Percentiles rank a stretch among this genome's conserved stretches.
phyloP scores from a whole-genome alignment of 306 rosid genomes.

The Pterocarpus santalinus region DNA sequence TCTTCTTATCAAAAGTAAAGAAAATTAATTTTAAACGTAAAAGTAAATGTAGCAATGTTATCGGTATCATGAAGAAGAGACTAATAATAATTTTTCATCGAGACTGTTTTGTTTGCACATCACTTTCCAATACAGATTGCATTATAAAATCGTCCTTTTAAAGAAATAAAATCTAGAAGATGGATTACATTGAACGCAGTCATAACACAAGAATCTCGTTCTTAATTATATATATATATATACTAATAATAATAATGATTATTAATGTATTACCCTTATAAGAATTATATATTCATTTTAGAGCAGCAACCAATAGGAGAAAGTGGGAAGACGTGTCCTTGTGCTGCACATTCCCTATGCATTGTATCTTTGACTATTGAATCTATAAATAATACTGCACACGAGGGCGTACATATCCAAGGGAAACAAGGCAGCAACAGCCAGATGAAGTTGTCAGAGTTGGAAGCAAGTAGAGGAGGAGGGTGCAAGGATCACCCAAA shows the following conservation, averaged over 20 bases:
- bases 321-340: neutral
- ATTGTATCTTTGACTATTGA: constrained; percentile 43
- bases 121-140: constrained; percentile 15
- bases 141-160: neutral
- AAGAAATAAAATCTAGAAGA: neutral
- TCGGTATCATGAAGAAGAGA: neutral
- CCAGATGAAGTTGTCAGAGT: constrained; percentile 53
- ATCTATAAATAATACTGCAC: constrained; percentile 19
- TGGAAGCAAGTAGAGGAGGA: constrained; percentile 27
- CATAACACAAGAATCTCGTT: constrained; percentile 40
- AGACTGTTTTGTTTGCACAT: neutral
- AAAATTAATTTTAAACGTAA: neutral
- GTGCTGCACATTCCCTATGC: neutral
- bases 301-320: constrained; percentile 18
- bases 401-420: neutral
- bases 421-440: neutral
- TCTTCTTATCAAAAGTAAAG: neutral
- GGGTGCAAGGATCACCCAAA: constrained; percentile 64
- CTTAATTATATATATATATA: neutral
- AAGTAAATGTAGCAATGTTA: neutral
- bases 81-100: neutral
- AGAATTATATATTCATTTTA: neutral
- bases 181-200: constrained; percentile 48
- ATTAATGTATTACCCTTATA: neutral
- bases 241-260: neutral